These are phyloP conservation scores for Holtermannia corniformis DNA, from an alignment of 768 basidiomycete species.

Conservation along the genomic window DNA sequence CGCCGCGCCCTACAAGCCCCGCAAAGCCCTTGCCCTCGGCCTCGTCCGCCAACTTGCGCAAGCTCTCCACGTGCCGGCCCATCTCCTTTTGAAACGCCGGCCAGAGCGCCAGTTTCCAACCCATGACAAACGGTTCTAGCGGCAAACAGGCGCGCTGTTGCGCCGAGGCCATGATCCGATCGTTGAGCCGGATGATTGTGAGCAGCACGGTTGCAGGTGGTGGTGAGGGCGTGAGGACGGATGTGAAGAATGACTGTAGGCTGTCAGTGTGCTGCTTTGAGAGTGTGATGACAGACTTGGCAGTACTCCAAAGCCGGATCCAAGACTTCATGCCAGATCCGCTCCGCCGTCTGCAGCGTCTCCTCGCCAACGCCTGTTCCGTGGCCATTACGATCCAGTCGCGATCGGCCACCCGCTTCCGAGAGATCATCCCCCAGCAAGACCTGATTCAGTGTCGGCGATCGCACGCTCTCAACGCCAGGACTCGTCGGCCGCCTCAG, in stretches of 20 bases:
- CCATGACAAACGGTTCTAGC: slow-evolving; percentile 70
- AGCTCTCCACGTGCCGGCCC: slow-evolving; percentile 67
- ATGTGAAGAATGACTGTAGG: slow-evolving; percentile 63
- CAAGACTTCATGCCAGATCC: slow-evolving; percentile 82
- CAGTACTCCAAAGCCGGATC: slow-evolving; percentile 83
- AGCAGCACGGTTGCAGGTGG: slow-evolving; percentile 70
- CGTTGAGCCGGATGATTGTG: slow-evolving; percentile 83
- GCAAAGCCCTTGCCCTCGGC: slow-evolving; percentile 37
- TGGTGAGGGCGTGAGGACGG: slow-evolving; percentile 56
- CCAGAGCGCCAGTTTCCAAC: slow-evolving; percentile 78
- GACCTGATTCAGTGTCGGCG: not conserved
- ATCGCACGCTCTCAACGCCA: not conserved
- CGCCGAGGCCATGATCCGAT: slow-evolving; percentile 63
- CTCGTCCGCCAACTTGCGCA: slow-evolving; percentile 76
- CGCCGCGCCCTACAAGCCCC: slow-evolving; percentile 47
- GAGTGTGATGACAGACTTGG: slow-evolving; percentile 48
- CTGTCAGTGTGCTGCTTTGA: not conserved
- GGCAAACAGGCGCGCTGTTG: slow-evolving; percentile 70
- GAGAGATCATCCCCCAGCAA: slow-evolving; percentile 1
- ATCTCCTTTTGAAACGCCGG: slow-evolving; percentile 85
- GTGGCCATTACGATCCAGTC: not conserved
- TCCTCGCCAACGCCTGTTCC: slow-evolving; percentile 3
- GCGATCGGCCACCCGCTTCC: slow-evolving; percentile 2
- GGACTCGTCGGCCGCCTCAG: not conserved
- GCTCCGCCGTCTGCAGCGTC: slow-evolving; percentile 29